A percentile compares a stretch with the other conserved stretches of the same genome.
Conservation (phyloP, 805 yeast species). For the Yamadazyma laniorum region DNA sequence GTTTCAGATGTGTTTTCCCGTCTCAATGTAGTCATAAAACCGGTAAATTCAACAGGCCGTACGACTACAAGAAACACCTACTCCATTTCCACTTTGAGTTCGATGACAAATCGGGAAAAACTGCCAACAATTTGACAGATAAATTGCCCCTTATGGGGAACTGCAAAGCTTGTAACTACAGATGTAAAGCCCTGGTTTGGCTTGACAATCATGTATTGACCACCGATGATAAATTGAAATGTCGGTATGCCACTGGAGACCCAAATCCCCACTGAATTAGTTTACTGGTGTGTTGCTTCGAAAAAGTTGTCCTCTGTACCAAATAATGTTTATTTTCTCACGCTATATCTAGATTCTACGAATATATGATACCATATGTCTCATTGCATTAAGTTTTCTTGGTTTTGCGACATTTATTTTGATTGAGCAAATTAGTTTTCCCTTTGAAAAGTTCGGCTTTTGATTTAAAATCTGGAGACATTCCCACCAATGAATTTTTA, state of each 20-base stretch:
- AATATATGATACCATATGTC: neutral
- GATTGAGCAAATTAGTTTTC: slow-evolving; percentile 10
- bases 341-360: no score
- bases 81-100: slow-evolving; percentile 42
- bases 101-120: slow-evolving; percentile 40
- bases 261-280: slow-evolving; percentile 4
- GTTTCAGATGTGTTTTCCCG: slow-evolving; percentile 44
- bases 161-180: slow-evolving; percentile 48
- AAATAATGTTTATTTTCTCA: no score
- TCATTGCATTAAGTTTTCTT: neutral
- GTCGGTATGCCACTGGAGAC: slow-evolving; percentile 19
- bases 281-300: neutral
- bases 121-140: slow-evolving; percentile 40
- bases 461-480: no score
- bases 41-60: slow-evolving; percentile 43
- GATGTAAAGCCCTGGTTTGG: slow-evolving; percentile 54
- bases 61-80: slow-evolving; percentile 45
- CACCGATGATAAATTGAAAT: slow-evolving; percentile 19
- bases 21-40: slow-evolving; percentile 41
- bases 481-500: neutral
- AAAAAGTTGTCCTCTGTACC: no score
- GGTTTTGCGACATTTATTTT: neutral
- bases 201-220: slow-evolving; percentile 51
- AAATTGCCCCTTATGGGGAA: slow-evolving; percentile 37
- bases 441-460: neutral